These are phyloP conservation scores for Colletotrichum simmondsii DNA, from an alignment of 2,329 filamentous ascomycete species.

Conservation along the genomic window DNA sequence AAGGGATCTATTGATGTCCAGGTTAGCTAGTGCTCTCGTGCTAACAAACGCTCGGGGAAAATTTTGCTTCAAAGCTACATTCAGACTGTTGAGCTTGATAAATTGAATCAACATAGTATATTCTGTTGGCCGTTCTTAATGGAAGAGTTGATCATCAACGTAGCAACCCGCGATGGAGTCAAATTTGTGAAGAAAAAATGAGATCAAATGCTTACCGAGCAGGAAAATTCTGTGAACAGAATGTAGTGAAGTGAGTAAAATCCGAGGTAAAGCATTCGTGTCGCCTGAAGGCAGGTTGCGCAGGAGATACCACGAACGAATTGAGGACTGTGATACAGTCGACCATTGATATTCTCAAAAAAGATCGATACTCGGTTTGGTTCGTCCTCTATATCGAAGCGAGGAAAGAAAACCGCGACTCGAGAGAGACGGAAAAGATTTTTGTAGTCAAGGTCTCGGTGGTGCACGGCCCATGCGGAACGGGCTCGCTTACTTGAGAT, in stretches of 20 bases:
- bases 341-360: not conserved
- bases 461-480: not conserved
- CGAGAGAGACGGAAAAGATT: not conserved
- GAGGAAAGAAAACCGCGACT: not conserved
- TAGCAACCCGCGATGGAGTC: slow-evolving; percentile 6
- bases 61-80: not conserved
- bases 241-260: not conserved
- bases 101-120: slow-evolving; percentile 32
- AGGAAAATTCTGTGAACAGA: not conserved
- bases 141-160: slow-evolving; percentile 33
- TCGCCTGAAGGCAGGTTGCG: not conserved
- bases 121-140: slow-evolving; percentile 37
- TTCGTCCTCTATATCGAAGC: not conserved
- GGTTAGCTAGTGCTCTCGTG: not conserved
- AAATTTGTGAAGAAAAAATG: not conserved
- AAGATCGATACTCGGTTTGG: not conserved
- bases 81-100: slow-evolving; percentile 38
- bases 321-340: no score
- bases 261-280: not conserved
- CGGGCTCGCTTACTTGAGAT: not conserved
- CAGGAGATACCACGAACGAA: not conserved
- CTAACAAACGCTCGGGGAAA: no score
- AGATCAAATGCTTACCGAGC: not conserved
- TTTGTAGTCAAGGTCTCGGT: slow-evolving; percentile 1
- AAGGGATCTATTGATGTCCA: not conserved